Conservation (phyloP, 345 rosid species). For the Eucalyptus marginata region DNA sequence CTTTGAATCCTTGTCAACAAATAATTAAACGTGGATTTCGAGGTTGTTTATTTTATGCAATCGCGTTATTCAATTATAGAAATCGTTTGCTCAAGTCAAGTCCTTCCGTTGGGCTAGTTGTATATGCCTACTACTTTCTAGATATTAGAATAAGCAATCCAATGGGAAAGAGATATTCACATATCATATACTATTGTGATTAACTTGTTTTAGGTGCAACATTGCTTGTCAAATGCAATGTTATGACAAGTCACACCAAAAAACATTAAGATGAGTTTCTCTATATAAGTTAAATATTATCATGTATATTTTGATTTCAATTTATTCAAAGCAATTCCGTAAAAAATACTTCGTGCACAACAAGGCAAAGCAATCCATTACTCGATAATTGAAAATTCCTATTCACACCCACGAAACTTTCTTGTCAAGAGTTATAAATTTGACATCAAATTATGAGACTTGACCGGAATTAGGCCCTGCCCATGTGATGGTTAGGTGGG, state of each 20-base stretch:
- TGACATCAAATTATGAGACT: neutral
- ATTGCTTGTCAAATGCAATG: neutral
- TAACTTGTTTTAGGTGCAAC: neutral
- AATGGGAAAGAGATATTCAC: neutral
- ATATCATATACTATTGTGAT: neutral
- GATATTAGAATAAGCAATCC: neutral
- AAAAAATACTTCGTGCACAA: neutral
- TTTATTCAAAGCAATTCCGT: neutral
- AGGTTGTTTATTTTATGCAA: neutral
- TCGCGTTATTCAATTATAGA: neutral
- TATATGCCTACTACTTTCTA: neutral
- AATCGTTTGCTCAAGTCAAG: neutral
- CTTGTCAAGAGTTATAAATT: neutral
- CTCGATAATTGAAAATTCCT: neutral
- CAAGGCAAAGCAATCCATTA: rapidly evolving
- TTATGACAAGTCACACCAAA: neutral
- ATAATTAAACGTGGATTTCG: rapidly evolving
- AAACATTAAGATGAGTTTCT: rapidly evolving
- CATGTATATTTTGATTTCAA: neutral
- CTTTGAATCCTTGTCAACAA: no score
- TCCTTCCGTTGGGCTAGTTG: neutral
- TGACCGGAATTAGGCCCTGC: neutral
- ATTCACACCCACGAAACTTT: neutral
- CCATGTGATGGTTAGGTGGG: neutral
- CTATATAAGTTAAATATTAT: neutral